Evolutionary conservation across 2,329 filamentous ascomycete species (phyloP).

Genomic region (Nemania sp.): DNA sequence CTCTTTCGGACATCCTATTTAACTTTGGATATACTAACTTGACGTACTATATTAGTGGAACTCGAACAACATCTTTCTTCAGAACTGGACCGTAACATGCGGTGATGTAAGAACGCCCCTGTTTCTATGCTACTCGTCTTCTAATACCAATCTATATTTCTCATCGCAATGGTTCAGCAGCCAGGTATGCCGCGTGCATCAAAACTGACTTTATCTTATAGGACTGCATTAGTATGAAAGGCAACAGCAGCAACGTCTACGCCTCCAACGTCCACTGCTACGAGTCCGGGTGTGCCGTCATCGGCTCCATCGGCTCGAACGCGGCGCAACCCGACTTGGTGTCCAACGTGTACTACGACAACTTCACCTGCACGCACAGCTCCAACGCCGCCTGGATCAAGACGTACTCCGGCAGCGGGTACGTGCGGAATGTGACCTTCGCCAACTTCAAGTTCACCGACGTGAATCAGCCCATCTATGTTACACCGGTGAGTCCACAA

Average conservation of each 20-base stretch:
- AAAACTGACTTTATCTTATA: constrained; percentile 17
- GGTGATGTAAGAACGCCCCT: constrained; percentile 41
- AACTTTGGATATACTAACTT: neutral
- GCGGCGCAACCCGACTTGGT: constrained; percentile 41
- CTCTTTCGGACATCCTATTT: neutral
- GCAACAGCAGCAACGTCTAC: constrained; percentile 45
- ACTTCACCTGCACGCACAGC: constrained; percentile 43
- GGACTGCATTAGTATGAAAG: constrained; percentile 48
- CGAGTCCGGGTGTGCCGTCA: constrained; percentile 43
- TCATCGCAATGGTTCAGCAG: neutral
- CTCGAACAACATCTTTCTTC: constrained; percentile 48
- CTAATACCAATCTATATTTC: neutral
- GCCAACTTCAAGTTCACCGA: constrained; percentile 44
- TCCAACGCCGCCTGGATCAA: constrained; percentile 49
- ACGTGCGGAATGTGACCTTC: constrained; percentile 50
- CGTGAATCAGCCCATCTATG: constrained; percentile 54
- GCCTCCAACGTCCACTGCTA: constrained; percentile 45
- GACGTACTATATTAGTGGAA: constrained; percentile 43
- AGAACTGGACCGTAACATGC: constrained; percentile 50
- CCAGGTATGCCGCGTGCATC: neutral
- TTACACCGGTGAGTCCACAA: constrained; percentile 38
- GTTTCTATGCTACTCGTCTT: neutral
- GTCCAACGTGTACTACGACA: constrained; percentile 44
- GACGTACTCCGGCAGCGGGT: constrained; percentile 46
- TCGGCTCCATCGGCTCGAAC: constrained; percentile 45